Evolutionary conservation across 306 rosid species (phyloP), one percentile per base, ranked within the genome.

Genomic region (Malus sylvestris): DNA sequence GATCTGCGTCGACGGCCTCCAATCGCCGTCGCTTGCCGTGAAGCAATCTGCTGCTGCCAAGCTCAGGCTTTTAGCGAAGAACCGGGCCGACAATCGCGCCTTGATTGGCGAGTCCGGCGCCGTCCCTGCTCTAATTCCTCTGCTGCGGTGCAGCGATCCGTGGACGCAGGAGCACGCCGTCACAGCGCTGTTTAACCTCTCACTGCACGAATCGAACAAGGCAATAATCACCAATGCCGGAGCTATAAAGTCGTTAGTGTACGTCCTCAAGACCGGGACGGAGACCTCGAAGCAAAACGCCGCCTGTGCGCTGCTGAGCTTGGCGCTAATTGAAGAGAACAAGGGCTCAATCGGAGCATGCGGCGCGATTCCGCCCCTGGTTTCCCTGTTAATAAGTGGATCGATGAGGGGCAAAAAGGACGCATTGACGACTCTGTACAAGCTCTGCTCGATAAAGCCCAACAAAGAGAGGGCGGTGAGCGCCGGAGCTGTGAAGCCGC

Each of bases 31-130:
- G 46, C 76, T 86, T 29, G 97, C 96, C 0, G 92, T 96, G 44
- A 89, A 91, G 78, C 93, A 97, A 42, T 96, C 99, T 0, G 98
- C 99, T 1, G 99, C 99, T 15, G 99, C 99, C 9, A 96, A 96
- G 71, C 86, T 96, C 12, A 81, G 99, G 32, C 86, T 96, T 2
- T 53, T 96, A 14, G 99, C 99, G n/a, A 96, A 96, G 84, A 96
- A 96, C 16, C 84, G 98, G 6, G 86, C 96, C 8, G 99, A 96
- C 72, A 92, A 96, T 72, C 84, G 99, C 1, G 88, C 79, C 8
- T 75, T 96, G 68, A 96, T 96, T 46, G 97, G 93, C 1, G 99
- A 96, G 71, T 96, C 96, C 10, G 99, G 99, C 1, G 99, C 99
- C 0, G 96, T 96, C 0, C 93, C 97, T 1, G 89, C 89, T 46